These are phyloP conservation scores for Solanum neorickii DNA, from an alignment of 257 asterid species.

Conservation along the genomic window DNA sequence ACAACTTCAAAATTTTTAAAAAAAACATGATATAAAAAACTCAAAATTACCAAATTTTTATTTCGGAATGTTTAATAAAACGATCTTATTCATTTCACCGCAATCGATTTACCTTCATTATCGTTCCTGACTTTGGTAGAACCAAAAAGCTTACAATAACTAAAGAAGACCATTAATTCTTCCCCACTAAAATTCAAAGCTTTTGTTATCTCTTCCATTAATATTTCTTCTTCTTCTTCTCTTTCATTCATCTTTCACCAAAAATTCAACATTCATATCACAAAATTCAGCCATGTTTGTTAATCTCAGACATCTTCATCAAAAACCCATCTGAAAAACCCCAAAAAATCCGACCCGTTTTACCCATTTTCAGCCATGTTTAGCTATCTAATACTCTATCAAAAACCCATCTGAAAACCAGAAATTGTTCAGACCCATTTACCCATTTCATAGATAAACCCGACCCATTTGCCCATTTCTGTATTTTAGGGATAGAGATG, in stretches of 20 bases:
- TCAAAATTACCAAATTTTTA: neutral
- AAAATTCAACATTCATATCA: neutral
- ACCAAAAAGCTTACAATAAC: neutral
- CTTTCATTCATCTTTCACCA: neutral
- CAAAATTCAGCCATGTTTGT: neutral
- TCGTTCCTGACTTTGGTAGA: neutral
- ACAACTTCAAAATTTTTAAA: no score
- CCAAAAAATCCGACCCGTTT: neutral
- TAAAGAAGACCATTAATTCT: neutral
- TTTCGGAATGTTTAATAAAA: fast-evolving
- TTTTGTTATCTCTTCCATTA: neutral
- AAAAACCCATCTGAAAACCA: neutral
- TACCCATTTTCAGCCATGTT: neutral
- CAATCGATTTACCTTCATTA: neutral
- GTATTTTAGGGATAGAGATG: slow-evolving; percentile 13
- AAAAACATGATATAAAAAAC: no score
- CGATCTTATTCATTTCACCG: neutral
- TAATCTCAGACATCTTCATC: neutral
- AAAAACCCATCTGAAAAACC: neutral
- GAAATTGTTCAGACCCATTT: neutral
- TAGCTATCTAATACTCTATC: neutral
- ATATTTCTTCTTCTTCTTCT: neutral
- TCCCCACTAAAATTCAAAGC: neutral
- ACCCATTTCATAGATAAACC: neutral
- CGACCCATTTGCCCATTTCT: neutral